Conservation (phyloP, 2,329 filamentous ascomycete species). For the Aspergillus novofumigatus region DNA sequence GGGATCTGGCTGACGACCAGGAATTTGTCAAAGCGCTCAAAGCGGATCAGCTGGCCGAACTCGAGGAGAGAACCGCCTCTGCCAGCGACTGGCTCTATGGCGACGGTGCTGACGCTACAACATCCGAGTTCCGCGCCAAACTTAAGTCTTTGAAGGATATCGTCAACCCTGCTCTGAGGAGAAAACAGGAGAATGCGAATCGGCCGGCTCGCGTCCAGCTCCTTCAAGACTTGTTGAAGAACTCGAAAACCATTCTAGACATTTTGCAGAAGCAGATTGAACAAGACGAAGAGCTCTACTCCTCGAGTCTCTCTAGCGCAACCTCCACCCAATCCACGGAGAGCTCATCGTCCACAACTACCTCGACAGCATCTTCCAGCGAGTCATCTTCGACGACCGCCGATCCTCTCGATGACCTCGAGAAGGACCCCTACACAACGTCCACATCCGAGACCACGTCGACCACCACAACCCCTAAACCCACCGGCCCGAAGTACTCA, state of each 20-base stretch:
- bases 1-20: conserved; percentile 75
- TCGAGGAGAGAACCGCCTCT: conserved; percentile 64
- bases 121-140: conserved; percentile 69
- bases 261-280: conserved; percentile 70
- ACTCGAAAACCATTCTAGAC: conserved; percentile 65
- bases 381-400: conserved; percentile 18
- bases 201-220: conserved; percentile 66
- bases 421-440: conserved; percentile 59
- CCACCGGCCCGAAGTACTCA: conserved; percentile 54
- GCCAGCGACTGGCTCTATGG: conserved; percentile 88
- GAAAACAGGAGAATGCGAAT: conserved; percentile 66
- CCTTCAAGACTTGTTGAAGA: conserved; percentile 67
- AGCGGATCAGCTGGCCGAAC: conserved; percentile 58
- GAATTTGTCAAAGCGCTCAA: conserved; percentile 70
- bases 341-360: conserved; percentile 38
- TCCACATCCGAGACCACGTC: conserved; percentile 33
- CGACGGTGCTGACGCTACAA: conserved; percentile 71
- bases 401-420: conserved; percentile 67
- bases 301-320: conserved; percentile 48
- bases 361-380: conserved; percentile 42
- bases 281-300: conserved; percentile 60
- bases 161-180: conserved; percentile 70
- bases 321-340: conserved; percentile 33
- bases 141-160: conserved; percentile 74
- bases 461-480: conserved; percentile 31